Base-by-base conservation (phyloP, 495 filamentous ascomycete genomes). In the Extremus antarcticus region DNA sequence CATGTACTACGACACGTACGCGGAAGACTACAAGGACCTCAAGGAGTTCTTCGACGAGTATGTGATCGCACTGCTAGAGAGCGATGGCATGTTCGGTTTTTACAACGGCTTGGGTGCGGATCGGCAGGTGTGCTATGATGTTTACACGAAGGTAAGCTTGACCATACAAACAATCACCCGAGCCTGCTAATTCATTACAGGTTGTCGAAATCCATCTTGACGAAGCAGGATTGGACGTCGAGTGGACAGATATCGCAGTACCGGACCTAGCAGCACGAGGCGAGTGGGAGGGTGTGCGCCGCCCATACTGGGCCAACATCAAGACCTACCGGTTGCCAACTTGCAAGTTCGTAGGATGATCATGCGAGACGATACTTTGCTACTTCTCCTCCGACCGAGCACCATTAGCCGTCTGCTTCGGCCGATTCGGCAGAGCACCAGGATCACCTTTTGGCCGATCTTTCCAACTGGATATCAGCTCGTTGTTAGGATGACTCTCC, bases 1-100 rank as follows among this genome's bases (percentile, higher is more conserved):
- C 32, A 90, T 98, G 53, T 98, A 96, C 73, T 97, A 95, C 63
- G 94, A 97, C 66, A 98, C 92, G 0, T 98, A 96, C 62, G 92
- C 90, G 8, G 94, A 97, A 71, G 83, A 87, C 45, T 98, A 98
- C 70, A 73, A 71, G 3, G 86, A 88, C 66, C 79, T 98, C 40
- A 83, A 83, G 29, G 74, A 81, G 25, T 98, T 98, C 72, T 95
- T 98, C 68, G 80, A 76, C 13, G 91, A 98, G 66, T 83, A 83
- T 59, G 81, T 96, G 0, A 85, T 94, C 46, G 83, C 79, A 0
- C 66, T 97, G 41, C 71, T 98, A 2, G 84, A 86, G 64, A 43
- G 49, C 46, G 68, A 82, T 16, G 71, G 66, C n/a, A 78, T 73
- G 17, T 98, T 94, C 72, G 81, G 89, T 20, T 97, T 95, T 73